Conservation (phyloP, 169 alveolate species). For the Plasmodium inui region DNA sequence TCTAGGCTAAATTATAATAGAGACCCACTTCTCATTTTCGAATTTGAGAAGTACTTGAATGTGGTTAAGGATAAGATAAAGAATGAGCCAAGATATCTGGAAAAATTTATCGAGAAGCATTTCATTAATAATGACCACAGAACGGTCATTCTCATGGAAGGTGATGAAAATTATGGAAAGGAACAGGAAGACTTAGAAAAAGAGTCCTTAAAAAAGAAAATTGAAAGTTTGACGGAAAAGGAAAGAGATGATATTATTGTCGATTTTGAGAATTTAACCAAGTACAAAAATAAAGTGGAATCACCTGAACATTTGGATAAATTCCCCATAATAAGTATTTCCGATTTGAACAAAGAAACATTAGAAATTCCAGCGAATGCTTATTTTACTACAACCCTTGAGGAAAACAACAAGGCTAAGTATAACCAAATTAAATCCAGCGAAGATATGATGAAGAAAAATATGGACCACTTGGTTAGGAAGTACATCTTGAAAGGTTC, state of each 20-base stretch:
- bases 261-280: slow-evolving; percentile 75
- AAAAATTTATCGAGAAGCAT: slow-evolving; percentile 75
- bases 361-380: slow-evolving; percentile 80
- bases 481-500: slow-evolving; percentile 45
- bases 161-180: slow-evolving; percentile 77
- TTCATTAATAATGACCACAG: slow-evolving; percentile 79
- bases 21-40: slow-evolving; percentile 62
- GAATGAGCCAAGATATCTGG: slow-evolving; percentile 77
- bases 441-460: slow-evolving; percentile 16
- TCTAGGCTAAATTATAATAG: slow-evolving; percentile 50
- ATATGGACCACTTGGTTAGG: slow-evolving; percentile 8
- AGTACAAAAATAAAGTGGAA: slow-evolving; percentile 75
- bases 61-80: slow-evolving; percentile 53
- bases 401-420: slow-evolving; percentile 25
- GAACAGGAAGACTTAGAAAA: slow-evolving; percentile 71
- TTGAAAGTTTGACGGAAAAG: slow-evolving; percentile 74
- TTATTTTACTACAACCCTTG: slow-evolving; percentile 30
- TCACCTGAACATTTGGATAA: slow-evolving; percentile 77
- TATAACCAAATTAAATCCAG: slow-evolving; percentile 11
- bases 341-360: slow-evolving; percentile 80
- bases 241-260: slow-evolving; percentile 79
- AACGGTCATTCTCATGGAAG: slow-evolving; percentile 80
- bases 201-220: slow-evolving; percentile 51
- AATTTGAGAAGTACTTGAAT: slow-evolving; percentile 44
- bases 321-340: slow-evolving; percentile 77